phyloP scores from a whole-genome alignment of 345 rosid species.

The Laguncularia racemosa region DNA sequence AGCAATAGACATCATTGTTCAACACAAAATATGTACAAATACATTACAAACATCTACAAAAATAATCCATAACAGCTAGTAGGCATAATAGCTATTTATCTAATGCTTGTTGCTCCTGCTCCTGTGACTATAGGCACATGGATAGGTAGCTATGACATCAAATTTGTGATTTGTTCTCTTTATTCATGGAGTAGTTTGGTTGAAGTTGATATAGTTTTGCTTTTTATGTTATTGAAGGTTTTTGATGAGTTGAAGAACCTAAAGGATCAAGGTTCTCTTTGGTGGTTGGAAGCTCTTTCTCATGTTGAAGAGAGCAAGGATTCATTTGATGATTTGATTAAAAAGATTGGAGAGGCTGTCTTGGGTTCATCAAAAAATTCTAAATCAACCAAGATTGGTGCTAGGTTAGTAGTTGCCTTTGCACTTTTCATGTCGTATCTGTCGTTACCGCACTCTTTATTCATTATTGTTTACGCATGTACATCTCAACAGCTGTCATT shows the following conservation, averaged over 20 bases:
- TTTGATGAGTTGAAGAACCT: conserved; percentile 31
- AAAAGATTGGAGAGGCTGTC: conserved; percentile 83
- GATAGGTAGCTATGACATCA: no score
- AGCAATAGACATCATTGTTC: no score
- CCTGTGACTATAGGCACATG: no score
- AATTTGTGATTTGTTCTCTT: not conserved
- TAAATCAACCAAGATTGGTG: conserved; percentile 34
- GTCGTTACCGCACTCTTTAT: no score
- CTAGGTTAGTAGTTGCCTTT: conserved; percentile 7
- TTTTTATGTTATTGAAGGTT: conserved; percentile 40
- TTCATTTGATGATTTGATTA: conserved; percentile 51
- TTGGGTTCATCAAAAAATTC: conserved; percentile 49
- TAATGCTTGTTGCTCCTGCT: no score
- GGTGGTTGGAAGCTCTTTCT: conserved; percentile 91
- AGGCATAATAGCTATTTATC: no score
- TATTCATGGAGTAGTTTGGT: not conserved
- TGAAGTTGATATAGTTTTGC: conserved; percentile 1
- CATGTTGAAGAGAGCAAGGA: conserved; percentile 59
- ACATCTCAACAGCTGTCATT: not conserved
- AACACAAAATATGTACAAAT: no score
- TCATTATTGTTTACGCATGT: no score
- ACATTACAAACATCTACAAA: no score
- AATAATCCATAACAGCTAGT: no score
- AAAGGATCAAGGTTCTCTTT: conserved; percentile 36
- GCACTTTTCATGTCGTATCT: not conserved